phyloP scores from a whole-genome alignment of 2,329 filamentous ascomycete genomes.

The Fusarium dlaminii region DNA sequence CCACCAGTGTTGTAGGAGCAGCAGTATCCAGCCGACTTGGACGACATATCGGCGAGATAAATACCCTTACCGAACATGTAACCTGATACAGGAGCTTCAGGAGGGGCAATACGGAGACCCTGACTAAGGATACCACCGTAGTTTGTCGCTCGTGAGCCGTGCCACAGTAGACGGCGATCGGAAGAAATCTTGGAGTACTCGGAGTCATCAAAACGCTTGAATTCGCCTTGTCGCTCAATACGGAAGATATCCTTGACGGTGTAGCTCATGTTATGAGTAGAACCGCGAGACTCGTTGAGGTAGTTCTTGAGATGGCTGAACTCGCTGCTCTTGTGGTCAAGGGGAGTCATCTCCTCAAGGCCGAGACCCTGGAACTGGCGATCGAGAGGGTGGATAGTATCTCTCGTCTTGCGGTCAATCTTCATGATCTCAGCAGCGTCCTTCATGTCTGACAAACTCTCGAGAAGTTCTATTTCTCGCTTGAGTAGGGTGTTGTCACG shows the following conservation, averaged over 20 bases:
- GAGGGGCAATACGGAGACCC: slow-evolving; percentile 88
- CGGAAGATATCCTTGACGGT: slow-evolving; percentile 81
- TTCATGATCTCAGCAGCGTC: slow-evolving; percentile 83
- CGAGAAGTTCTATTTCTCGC: slow-evolving; percentile 80
- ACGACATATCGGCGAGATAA: slow-evolving; percentile 86
- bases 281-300: slow-evolving; percentile 71
- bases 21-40: slow-evolving; percentile 86
- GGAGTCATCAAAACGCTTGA: slow-evolving; percentile 71
- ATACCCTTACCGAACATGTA: slow-evolving; percentile 95
- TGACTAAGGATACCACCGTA: slow-evolving; percentile 88
- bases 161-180: slow-evolving; percentile 84
- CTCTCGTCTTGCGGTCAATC: slow-evolving; percentile 59
- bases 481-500: slow-evolving; percentile 66
- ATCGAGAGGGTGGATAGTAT: slow-evolving; percentile 72
- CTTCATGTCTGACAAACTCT: slow-evolving; percentile 87
- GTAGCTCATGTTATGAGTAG: slow-evolving; percentile 71
- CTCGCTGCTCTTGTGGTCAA: slow-evolving; percentile 68
- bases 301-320: slow-evolving; percentile 73
- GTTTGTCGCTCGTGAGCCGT: slow-evolving; percentile 84
- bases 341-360: slow-evolving; percentile 78
- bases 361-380: slow-evolving; percentile 76
- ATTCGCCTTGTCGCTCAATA: slow-evolving; percentile 79
- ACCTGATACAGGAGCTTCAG: slow-evolving; percentile 79
- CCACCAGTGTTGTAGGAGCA: slow-evolving; percentile 68
- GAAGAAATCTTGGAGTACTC: slow-evolving; percentile 62